Conservation (phyloP, 495 filamentous ascomycete species). For the Daldinia caldariorum region DNA sequence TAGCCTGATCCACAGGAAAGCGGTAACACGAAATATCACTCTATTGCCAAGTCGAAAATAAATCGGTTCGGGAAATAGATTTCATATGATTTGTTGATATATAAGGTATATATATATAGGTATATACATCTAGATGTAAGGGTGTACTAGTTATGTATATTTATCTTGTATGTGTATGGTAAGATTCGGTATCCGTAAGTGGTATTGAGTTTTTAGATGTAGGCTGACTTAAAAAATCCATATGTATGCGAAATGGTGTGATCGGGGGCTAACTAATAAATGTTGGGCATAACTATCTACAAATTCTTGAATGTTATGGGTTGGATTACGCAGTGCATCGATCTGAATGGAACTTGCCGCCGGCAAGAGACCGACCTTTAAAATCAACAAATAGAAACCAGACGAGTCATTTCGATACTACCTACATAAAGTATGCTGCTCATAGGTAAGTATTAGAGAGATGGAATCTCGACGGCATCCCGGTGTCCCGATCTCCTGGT, state of each 20-base stretch:
- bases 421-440: too few species aligned
- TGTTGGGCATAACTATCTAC: constrained; percentile 10
- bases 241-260: constrained; percentile 23
- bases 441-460: not conserved
- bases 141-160: not conserved
- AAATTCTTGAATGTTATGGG: constrained; percentile 3
- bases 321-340: not conserved
- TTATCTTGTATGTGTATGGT: constrained; percentile 13
- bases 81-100: constrained; percentile 18
- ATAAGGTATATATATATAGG: constrained; percentile 7
- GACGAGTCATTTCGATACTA: too few species aligned
- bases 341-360: not conserved
- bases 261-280: constrained; percentile 19
- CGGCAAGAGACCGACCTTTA: not conserved
- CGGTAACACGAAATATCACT: constrained; percentile 31
- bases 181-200: constrained; percentile 39
- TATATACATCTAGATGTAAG: not conserved
- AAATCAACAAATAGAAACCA: not conserved
- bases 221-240: constrained; percentile 21
- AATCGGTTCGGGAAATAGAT: constrained; percentile 27
- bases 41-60: constrained; percentile 22
- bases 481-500: not conserved
- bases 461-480: constrained; percentile 20
- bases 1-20: constrained; percentile 18
- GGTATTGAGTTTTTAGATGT: constrained; percentile 17